Evolutionary conservation across 179 eudicot species (phyloP), one percentile per base, ranked within the genome.

Genomic region (Spinacia oleracea): DNA sequence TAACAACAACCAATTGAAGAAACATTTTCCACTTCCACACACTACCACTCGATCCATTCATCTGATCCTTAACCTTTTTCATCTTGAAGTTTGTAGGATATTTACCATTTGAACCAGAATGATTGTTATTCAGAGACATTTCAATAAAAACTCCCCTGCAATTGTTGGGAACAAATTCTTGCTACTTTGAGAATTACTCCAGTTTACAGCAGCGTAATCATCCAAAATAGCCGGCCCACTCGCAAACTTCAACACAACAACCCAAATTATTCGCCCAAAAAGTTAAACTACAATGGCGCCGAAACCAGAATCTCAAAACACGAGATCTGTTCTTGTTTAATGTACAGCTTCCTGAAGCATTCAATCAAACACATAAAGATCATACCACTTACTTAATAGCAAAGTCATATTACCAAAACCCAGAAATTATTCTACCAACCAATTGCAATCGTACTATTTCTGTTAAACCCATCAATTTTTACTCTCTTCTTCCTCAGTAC

Each of bases 41-140:
- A 84, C 72, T 51, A 51, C 58, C 77, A 34, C 48, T 68, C 80
- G 88, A 86, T 81, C 85, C 86, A 74, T 80, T 77, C 70, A 78
- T 46, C 72, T 79, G 81, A 53, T 86, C 91, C 15, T 81, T 88
- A 38, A 75, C 87, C 73, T 80, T 88, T 76, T 75, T 87, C 74
- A 82, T 73, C 87, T 85, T 88, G 21, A 81, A 85, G 78, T 83
- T 85, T 62, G 80, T 55, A 9, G 84, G 70, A 58, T 79, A 72
- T 72, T 79, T 89, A 7, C 89, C 88, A 83, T 84, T 88, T 76
- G 79, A 71, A 72, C 83, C 80, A 81, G 71, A 77, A 29, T 59
- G 82, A 72, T 88, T 87, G 80, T 83, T 68, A 59, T 85, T 89
- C 79, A 90, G 76, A 75, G 98, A 86, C 98, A 93, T 93, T 72